Base-by-base conservation (phyloP, 2,329 filamentous ascomycete species). In the Trichophyton verrucosum region DNA sequence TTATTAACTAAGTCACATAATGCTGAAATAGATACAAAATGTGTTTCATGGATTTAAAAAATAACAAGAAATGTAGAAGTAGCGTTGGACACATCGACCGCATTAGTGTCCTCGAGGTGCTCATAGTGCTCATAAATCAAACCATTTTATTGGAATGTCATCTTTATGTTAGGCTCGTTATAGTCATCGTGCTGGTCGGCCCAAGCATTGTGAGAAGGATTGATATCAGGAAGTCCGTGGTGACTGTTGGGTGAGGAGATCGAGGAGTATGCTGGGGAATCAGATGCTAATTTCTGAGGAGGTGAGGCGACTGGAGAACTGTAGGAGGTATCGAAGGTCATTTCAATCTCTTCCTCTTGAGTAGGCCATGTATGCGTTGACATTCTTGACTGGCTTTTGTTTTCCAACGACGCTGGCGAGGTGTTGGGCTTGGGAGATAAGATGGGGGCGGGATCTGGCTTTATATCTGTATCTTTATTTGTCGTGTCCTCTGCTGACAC, bases 261-360 rank as follows among this genome's bases (percentile, higher is more conserved):
- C 7, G 33, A 20, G 15, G 33, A n/a, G 9, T 3, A 15, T 15
- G 1, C 20, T 38, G 33, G 56, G 42, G 56, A 44, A 13, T 20
- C 36, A 36, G 15, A 38, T 13, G 1, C 56, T 6, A 24, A 58
- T 11, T 44, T 58, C 40, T 58, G 27, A 36, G 40, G 46, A 11
- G 44, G 51, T 1, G 58, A 58, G 15, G 58, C 51, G 24, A 53
- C 27, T 30, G 61, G 46, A 61, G 78, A 77, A 46, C 80, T 72
- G 65, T 81, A 87, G 1, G 81, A 78, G 7, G 82, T 84, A 69
- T 89, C 86, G 71, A 90, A 91, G 1, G 84, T 86, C 86, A 90
- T 86, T 65, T 85, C 80, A 5, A 88, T 57, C 22, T 70, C 67
- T 44, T 75, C 71, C 53, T 75, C 69, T 15, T 65, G 65, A 36